A percentile compares a stretch with the other conserved stretches of the same genome.
Evolutionary conservation across 2,329 filamentous ascomycete species (phyloP).

Genomic region (Curvularia hawaiiensis): DNA sequence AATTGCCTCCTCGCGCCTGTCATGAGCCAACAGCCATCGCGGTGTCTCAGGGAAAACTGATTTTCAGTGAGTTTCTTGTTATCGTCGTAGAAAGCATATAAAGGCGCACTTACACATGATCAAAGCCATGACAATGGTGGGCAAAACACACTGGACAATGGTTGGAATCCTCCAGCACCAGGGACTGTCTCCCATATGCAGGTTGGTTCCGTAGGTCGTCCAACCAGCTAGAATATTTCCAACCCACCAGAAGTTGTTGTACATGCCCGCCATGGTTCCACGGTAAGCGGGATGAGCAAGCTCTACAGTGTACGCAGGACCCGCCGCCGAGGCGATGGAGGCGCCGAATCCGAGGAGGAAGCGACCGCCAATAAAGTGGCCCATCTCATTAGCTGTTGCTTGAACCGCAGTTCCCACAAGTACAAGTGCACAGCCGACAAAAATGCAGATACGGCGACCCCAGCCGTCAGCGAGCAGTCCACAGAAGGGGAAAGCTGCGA

Average conservation of each 20-base stretch:
- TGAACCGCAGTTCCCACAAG: slow-evolving; percentile 59
- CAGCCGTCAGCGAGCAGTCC: slow-evolving; percentile 49
- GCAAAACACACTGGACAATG: slow-evolving; percentile 38
- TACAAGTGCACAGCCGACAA: slow-evolving; percentile 60
- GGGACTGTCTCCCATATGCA: slow-evolving; percentile 48
- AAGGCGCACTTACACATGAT: slow-evolving; percentile 46
- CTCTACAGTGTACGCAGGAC: slow-evolving; percentile 64
- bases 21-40: slow-evolving; percentile 55
- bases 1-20: slow-evolving; percentile 61
- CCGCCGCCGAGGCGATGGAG: slow-evolving; percentile 61
- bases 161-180: slow-evolving; percentile 59
- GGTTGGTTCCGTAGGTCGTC: slow-evolving; percentile 52
- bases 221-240: slow-evolving; percentile 62
- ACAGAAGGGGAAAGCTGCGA: slow-evolving; percentile 55
- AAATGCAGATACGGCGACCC: slow-evolving; percentile 62
- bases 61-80: neutral
- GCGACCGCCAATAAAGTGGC: slow-evolving; percentile 59
- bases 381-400: slow-evolving; percentile 52
- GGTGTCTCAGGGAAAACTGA: slow-evolving; percentile 15
- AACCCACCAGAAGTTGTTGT: slow-evolving; percentile 53
- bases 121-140: slow-evolving; percentile 51
- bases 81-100: neutral
- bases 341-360: slow-evolving; percentile 56
- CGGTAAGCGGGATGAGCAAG: slow-evolving; percentile 65
- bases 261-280: slow-evolving; percentile 64